A percentile compares a stretch with the other conserved stretches of the same genome.
These are phyloP conservation scores for Daldinia vernicosa DNA, from an alignment of 495 filamentous ascomycete genomes.

Conservation along the genomic window DNA sequence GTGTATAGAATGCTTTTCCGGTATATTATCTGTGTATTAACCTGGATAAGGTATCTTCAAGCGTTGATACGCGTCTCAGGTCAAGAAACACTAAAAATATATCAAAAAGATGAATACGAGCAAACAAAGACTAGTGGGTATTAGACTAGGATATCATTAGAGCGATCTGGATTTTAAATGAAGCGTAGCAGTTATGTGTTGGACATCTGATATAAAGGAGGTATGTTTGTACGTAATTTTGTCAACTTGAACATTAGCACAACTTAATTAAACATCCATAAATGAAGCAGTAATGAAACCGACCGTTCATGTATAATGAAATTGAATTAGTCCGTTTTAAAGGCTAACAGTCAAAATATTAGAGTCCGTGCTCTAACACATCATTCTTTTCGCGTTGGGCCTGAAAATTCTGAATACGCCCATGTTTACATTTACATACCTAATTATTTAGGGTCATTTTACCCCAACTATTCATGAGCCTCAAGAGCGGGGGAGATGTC, in stretches of 20 bases:
- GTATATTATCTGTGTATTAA: too few relatives aligned
- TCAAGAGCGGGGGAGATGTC: conserved; percentile 35
- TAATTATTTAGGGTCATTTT: conserved; percentile 12
- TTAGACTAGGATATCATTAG: too few relatives aligned
- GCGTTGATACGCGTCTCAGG: too few relatives aligned
- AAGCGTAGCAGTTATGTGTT: not conserved
- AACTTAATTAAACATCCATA: not conserved
- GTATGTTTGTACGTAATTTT: not conserved
- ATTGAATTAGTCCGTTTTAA: not conserved
- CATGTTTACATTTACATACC: conserved; percentile 26
- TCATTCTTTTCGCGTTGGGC: not conserved
- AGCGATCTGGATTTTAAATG: not conserved
- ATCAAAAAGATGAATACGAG: too few relatives aligned
- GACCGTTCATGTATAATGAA: not conserved
- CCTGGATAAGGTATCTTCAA: too few relatives aligned
- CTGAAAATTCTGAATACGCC: not conserved
- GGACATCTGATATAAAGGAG: not conserved
- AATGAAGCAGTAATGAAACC: not conserved
- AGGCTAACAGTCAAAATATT: not conserved
- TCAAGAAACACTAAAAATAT: too few relatives aligned
- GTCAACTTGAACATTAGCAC: not conserved
- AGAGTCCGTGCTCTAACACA: not conserved
- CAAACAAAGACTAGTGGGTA: too few relatives aligned
- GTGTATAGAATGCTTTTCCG: not conserved
- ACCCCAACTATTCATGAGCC: conserved; percentile 31